Conservation (phyloP, 2,329 filamentous ascomycete genomes). For the Lasiodiplodia hormozganensis region DNA sequence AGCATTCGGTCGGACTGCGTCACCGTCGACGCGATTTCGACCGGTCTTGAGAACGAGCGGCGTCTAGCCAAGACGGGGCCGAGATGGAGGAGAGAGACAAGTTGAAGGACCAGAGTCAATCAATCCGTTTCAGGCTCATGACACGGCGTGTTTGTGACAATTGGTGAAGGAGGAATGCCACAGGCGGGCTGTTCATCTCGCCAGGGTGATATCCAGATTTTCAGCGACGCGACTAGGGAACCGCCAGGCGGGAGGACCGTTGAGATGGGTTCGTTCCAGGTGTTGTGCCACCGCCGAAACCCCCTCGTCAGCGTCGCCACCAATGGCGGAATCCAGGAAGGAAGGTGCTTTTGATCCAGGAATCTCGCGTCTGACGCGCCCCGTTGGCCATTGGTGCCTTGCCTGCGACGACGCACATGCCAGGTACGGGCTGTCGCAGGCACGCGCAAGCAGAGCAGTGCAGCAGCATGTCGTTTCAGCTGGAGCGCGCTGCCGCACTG, state of each 20-base stretch:
- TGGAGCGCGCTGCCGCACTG: neutral
- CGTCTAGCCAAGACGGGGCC: neutral
- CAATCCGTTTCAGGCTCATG: slow-evolving; percentile 5
- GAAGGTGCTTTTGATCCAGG: neutral
- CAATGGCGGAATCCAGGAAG: slow-evolving; percentile 10
- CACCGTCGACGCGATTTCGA: slow-evolving; percentile 12
- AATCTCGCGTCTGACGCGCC: neutral
- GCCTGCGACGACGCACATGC: slow-evolving; percentile 12
- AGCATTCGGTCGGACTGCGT: slow-evolving; percentile 6
- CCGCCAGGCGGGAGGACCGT: slow-evolving; percentile 3
- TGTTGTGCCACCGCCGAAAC: neutral
- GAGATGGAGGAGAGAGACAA: slow-evolving; percentile 1
- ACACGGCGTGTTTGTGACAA: neutral
- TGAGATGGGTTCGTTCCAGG: slow-evolving; percentile 6
- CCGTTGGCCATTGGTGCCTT: slow-evolving; percentile 5
- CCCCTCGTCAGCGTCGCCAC: neutral
- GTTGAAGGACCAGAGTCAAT: slow-evolving; percentile 10
- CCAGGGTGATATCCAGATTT: too few species aligned
- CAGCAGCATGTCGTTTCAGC: neutral
- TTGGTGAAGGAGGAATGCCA: neutral
- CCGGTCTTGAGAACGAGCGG: slow-evolving; percentile 12
- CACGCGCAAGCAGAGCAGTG: neutral
- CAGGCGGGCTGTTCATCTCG: neutral
- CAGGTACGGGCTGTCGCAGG: slow-evolving; percentile 21
- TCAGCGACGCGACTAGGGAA: neutral